phyloP scores from a whole-genome alignment of 495 filamentous ascomycete genomes.

The Neurospora tetrasperma region DNA sequence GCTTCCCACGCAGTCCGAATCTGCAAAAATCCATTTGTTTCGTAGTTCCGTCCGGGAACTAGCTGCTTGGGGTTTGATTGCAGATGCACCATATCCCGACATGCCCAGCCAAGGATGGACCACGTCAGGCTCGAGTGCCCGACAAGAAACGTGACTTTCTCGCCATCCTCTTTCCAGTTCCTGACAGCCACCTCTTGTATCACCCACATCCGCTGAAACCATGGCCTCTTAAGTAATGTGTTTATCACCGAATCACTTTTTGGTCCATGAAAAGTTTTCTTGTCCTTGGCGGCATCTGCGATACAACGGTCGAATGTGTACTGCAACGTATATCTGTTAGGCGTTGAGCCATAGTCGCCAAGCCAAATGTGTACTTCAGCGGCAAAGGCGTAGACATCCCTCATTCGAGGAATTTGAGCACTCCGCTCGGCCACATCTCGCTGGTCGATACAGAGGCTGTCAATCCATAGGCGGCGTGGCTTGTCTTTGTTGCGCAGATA shows the following conservation, averaged over 20 bases:
- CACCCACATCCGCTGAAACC: slow-evolving; percentile 1
- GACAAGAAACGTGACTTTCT: background rate
- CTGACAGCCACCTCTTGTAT: background rate
- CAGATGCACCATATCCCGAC: no score
- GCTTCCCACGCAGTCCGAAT: no score
- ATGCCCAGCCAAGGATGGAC: no score
- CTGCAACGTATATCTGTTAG: no score
- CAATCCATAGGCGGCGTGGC: background rate
- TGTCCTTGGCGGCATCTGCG: no score
- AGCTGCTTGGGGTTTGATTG: no score
- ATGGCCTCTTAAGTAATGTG: background rate
- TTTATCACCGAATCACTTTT: no score
- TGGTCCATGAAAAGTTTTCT: no score
- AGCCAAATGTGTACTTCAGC: background rate
- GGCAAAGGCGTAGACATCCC: background rate
- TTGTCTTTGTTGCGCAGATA: background rate
- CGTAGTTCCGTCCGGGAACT: no score
- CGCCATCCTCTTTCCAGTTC: background rate
- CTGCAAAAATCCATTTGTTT: no score
- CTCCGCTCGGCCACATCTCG: background rate
- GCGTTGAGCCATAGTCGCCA: no score
- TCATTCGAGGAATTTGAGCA: background rate
- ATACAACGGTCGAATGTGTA: no score
- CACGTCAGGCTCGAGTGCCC: background rate
- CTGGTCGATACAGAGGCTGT: slow-evolving; percentile 1